Percentiles rank a stretch among this genome's conserved stretches.
phyloP scores from a whole-genome alignment of 176 grass and related monocot genomes.

The Dactylis glomerata region DNA sequence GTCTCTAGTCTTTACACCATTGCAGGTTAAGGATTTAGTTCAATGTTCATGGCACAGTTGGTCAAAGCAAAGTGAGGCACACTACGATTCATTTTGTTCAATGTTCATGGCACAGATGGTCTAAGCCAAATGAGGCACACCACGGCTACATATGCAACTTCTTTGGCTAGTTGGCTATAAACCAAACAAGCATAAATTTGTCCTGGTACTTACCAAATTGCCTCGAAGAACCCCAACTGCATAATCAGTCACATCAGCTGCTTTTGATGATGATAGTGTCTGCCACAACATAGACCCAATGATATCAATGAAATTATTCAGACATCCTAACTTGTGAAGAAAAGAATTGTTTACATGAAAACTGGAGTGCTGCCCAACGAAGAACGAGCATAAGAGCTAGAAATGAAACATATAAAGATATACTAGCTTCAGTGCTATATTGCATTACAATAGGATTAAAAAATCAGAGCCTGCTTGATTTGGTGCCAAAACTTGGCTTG shows the following conservation, averaged over 20 bases:
- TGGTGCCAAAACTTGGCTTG: not conserved
- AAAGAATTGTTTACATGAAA: slow-evolving; percentile 9
- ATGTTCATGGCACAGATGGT: not conserved
- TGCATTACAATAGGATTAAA: not conserved
- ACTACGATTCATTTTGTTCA: not conserved
- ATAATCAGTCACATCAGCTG: slow-evolving; percentile 59
- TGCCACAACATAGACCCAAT: slow-evolving; percentile 32
- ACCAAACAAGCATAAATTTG: not conserved
- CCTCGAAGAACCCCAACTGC: slow-evolving; percentile 68
- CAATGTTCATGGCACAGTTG: not conserved
- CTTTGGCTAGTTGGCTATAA: not conserved
- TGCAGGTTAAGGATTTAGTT: not conserved
- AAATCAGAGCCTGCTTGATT: not conserved
- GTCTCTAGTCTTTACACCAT: not conserved
- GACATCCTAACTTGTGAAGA: not conserved
- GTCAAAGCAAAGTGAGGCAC: not conserved
- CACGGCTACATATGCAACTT: slow-evolving; percentile 6
- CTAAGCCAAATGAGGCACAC: not conserved
- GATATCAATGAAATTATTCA: not conserved
- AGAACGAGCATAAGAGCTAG: slow-evolving; percentile 16
- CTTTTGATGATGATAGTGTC: slow-evolving; percentile 72
- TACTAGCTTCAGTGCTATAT: slow-evolving; percentile 10
- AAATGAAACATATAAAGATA: not conserved
- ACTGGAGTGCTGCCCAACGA: not conserved
- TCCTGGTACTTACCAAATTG: slow-evolving; percentile 56